A percentile compares a stretch with the other conserved stretches of the same genome.
These are phyloP conservation scores for Tubosaeta brunneosetosa DNA, from an alignment of 768 basidiomycete genomes.

Conservation along the genomic window DNA sequence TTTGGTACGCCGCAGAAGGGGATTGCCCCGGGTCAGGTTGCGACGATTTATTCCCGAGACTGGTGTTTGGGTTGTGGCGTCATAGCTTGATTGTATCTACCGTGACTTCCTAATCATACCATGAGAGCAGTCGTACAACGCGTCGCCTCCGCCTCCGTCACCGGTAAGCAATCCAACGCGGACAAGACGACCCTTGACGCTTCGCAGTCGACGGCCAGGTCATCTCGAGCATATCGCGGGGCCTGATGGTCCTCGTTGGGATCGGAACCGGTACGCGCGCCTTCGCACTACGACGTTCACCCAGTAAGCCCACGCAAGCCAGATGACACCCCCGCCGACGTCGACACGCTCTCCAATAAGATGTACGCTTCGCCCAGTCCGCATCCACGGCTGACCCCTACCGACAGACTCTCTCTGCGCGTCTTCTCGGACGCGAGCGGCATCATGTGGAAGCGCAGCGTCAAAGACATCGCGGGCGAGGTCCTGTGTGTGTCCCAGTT, in stretches of 20 bases:
- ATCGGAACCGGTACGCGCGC: slow-evolving; percentile 66
- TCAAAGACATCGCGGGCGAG: slow-evolving; percentile 86
- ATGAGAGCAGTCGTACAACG: slow-evolving; percentile 90
- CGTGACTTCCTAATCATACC: neutral
- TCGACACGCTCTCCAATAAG: slow-evolving; percentile 71
- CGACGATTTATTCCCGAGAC: slow-evolving; percentile 63
- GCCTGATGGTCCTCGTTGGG: slow-evolving; percentile 88
- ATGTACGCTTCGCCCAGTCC: slow-evolving; percentile 43
- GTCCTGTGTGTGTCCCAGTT: slow-evolving; percentile 95
- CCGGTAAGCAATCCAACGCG: slow-evolving; percentile 43
- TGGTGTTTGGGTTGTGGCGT: slow-evolving; percentile 85
- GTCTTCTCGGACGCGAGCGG: slow-evolving; percentile 62
- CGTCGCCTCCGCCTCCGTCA: slow-evolving; percentile 79
- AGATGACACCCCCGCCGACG: slow-evolving; percentile 82
- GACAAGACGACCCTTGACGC: neutral
- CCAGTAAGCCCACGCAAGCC: slow-evolving; percentile 22
- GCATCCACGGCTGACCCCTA: slow-evolving; percentile 3
- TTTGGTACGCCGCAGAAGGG: slow-evolving; percentile 61
- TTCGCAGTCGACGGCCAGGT: slow-evolving; percentile 70
- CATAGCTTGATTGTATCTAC: slow-evolving; percentile 34
- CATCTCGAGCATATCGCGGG: slow-evolving; percentile 78
- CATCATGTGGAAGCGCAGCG: slow-evolving; percentile 81
- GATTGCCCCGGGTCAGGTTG: slow-evolving; percentile 78
- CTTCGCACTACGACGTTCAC: slow-evolving; percentile 2
- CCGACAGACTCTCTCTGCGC: slow-evolving; percentile 59